Evolutionary conservation across 805 yeast species (phyloP).

Genomic region (Saturnispora dispora): DNA sequence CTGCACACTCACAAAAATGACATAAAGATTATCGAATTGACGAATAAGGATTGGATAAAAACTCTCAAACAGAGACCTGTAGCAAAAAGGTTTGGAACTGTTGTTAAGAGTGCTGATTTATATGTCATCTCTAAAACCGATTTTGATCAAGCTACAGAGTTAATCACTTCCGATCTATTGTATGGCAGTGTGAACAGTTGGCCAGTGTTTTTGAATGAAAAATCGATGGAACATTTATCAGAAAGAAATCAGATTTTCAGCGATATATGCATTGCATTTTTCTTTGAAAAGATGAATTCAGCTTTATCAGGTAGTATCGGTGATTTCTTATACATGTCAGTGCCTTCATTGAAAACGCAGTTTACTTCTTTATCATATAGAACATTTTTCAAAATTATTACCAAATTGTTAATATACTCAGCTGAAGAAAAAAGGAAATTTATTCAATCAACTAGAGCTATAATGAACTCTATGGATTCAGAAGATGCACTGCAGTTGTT

Average conservation of each 20-base stretch:
- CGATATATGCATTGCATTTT: conserved; percentile 51
- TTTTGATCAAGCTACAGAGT: conserved; percentile 13
- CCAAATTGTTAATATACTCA: conserved; percentile 48
- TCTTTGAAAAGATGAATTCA: conserved; percentile 46
- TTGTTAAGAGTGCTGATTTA: conserved; percentile 62
- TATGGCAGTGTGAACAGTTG: conserved; percentile 61
- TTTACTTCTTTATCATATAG: conserved; percentile 70
- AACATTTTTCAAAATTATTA: conserved; percentile 51
- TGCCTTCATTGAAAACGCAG: conserved; percentile 58
- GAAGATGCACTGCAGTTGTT: conserved; percentile 37
- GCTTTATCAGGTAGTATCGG: conserved; percentile 27
- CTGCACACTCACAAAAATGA: conserved; percentile 70
- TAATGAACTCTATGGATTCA: conserved; percentile 63
- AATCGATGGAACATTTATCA: conserved; percentile 31
- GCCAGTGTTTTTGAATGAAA: conserved; percentile 83
- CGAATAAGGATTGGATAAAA: conserved; percentile 25
- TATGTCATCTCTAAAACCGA: conserved; percentile 54
- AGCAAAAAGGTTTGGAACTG: conserved; percentile 61
- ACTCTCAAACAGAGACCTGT: conserved; percentile 27
- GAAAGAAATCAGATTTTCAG: conserved; percentile 46
- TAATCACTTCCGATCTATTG: conserved; percentile 20
- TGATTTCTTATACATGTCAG: conserved; percentile 48
- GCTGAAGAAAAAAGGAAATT: conserved; percentile 60
- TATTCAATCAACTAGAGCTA: conserved; percentile 52
- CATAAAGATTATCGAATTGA: conserved; percentile 57